Evolutionary conservation across 1,139 yeast species (phyloP).

Genomic region (Kazachstania sp.): DNA sequence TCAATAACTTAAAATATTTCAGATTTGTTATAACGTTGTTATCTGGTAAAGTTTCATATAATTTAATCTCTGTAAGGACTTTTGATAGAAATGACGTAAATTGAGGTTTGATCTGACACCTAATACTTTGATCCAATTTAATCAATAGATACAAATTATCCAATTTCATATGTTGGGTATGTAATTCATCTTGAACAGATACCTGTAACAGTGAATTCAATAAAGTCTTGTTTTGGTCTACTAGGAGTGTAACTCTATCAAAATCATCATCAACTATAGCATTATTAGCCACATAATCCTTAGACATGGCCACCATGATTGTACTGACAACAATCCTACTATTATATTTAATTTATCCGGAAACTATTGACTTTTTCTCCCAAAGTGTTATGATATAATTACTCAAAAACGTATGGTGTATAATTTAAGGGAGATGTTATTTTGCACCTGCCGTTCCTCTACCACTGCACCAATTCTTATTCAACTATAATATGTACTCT

Average conservation of each 20-base stretch:
- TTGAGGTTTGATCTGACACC: slow-evolving; percentile 14
- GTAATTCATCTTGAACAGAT: slow-evolving; percentile 5
- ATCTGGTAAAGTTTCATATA: slow-evolving; percentile 11
- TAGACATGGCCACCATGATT: not conserved
- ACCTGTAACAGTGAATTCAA: slow-evolving; percentile 12
- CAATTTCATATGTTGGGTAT: slow-evolving; percentile 14
- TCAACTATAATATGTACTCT: too few species aligned
- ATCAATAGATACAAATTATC: slow-evolving; percentile 21
- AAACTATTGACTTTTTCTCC: too few species aligned
- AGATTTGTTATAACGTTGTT: slow-evolving; percentile 12
- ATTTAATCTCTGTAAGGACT: slow-evolving; percentile 9
- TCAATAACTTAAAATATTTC: slow-evolving; percentile 17
- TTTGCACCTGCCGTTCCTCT: too few species aligned
- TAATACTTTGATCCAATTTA: slow-evolving; percentile 15
- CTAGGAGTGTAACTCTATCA: not conserved
- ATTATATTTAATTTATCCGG: not conserved
- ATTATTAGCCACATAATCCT: not conserved
- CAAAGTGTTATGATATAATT: too few species aligned
- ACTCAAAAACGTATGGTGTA: too few species aligned
- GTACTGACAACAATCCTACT: not conserved
- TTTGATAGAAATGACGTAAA: slow-evolving; percentile 11
- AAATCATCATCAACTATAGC: slow-evolving; percentile 6
- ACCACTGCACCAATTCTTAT: too few species aligned
- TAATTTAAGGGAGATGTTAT: too few species aligned
- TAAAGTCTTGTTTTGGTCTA: slow-evolving; percentile 9